Evolutionary conservation across 148 eudicot genomes (phyloP).

Genomic region (Beta vulgaris): DNA sequence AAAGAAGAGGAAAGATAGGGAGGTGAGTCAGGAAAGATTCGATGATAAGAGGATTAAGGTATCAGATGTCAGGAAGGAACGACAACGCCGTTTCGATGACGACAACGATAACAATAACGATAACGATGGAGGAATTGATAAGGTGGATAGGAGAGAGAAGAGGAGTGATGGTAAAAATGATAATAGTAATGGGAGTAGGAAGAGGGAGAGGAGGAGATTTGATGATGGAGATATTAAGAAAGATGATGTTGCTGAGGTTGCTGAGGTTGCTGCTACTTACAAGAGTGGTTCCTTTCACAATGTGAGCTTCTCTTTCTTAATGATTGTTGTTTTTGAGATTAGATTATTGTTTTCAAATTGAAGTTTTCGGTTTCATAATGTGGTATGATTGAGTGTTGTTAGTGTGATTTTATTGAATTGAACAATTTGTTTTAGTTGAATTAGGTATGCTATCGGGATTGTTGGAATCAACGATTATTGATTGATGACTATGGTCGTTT

Average conservation of each 20-base stretch:
- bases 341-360: background rate
- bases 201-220: conserved; percentile 33
- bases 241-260: conserved; percentile 20
- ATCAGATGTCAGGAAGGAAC: conserved; percentile 24
- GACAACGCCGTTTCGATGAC: conserved; percentile 4
- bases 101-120: too few relatives aligned
- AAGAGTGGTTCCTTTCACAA: conserved; percentile 42
- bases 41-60: conserved; percentile 24
- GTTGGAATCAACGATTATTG: background rate
- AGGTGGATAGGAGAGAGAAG: too few relatives aligned
- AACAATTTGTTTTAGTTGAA: background rate
- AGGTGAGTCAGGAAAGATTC: conserved; percentile 44
- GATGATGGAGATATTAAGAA: conserved; percentile 28
- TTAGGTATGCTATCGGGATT: background rate
- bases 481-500: background rate
- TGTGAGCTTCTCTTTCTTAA: conserved; percentile 43
- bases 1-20: conserved; percentile 32
- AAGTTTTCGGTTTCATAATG: background rate
- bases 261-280: too few relatives aligned
- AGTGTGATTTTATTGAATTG: background rate
- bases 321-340: background rate
- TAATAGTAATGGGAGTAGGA: conserved; percentile 26
- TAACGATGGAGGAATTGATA: too few relatives aligned
- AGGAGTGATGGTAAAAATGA: conserved; percentile 10
- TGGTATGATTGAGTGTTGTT: background rate